A percentile compares a stretch with the other conserved stretches of the same genome.
Evolutionary conservation across 202 grass and related monocot species (phyloP).

Genomic region (Schoenoplectus triqueter): DNA sequence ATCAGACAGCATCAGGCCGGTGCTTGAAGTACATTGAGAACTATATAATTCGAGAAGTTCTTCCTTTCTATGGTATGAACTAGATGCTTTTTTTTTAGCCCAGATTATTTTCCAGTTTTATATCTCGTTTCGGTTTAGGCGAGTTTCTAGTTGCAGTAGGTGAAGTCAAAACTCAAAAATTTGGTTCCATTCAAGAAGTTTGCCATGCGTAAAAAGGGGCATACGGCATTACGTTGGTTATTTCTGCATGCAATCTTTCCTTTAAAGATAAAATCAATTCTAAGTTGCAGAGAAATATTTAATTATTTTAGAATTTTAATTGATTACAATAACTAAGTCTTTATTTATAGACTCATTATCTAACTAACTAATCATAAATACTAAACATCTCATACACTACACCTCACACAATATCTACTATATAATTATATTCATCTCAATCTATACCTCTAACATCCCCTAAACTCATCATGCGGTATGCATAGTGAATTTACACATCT

Average conservation of each 20-base stretch:
- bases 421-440: too few species aligned
- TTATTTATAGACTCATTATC: too few species aligned
- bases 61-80: slow-evolving; percentile 67
- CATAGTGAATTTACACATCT: too few species aligned
- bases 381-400: too few species aligned
- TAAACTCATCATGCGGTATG: too few species aligned
- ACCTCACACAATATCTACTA: too few species aligned
- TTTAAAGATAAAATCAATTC: too few species aligned
- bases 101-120: neutral
- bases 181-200: neutral
- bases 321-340: too few species aligned
- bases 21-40: slow-evolving; percentile 70
- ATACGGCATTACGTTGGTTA: neutral
- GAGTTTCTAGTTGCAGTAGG: neutral
- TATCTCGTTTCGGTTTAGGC: neutral
- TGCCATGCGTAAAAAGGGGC: neutral
- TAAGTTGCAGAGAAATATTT: too few species aligned
- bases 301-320: too few species aligned
- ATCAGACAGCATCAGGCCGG: slow-evolving; percentile 76
- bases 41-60: slow-evolving; percentile 64
- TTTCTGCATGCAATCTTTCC: neutral
- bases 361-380: too few species aligned
- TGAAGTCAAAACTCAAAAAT: neutral
- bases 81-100: neutral
- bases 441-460: too few species aligned